phyloP scores from a whole-genome alignment of 495 filamentous ascomycete genomes.

The Neurospora tetrasperma region DNA sequence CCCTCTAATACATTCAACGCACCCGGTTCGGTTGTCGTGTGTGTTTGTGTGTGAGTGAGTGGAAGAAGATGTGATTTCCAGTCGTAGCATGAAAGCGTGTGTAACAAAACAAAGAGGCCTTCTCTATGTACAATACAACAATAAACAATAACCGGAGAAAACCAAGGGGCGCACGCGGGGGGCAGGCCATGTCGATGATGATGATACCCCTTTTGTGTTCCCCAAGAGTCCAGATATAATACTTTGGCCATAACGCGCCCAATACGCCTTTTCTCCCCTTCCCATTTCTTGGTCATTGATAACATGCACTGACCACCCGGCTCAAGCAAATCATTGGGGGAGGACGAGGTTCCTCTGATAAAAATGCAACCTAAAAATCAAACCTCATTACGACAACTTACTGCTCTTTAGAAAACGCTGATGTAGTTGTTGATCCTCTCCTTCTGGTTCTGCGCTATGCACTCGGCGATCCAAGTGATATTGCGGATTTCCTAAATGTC shows the following conservation, averaged over 20 bases:
- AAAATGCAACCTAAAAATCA: slow-evolving; percentile 7
- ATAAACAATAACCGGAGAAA: slow-evolving; percentile 10
- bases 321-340: background rate
- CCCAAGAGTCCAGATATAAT: slow-evolving; percentile 4
- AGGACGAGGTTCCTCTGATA: background rate
- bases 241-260: background rate
- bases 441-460: slow-evolving; percentile 99
- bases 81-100: slow-evolving; percentile 1
- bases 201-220: slow-evolving; percentile 2
- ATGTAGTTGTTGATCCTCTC: slow-evolving; percentile 98
- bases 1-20: slow-evolving; percentile 38
- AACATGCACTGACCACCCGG: background rate
- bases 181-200: background rate
- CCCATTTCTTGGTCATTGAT: background rate
- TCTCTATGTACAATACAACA: slow-evolving; percentile 29
- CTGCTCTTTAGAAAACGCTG: slow-evolving; percentile 65
- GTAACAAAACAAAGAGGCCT: slow-evolving; percentile 12
- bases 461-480: slow-evolving; percentile 98
- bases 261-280: background rate
- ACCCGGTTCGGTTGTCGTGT: background rate
- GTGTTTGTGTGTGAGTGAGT: background rate
- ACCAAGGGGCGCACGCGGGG: background rate
- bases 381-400: background rate
- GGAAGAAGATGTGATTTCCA: background rate
- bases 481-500: slow-evolving; percentile 86